Evolutionary conservation across 352 stramenopile species (phyloP).

Genomic region (Lagenidium sp.): DNA sequence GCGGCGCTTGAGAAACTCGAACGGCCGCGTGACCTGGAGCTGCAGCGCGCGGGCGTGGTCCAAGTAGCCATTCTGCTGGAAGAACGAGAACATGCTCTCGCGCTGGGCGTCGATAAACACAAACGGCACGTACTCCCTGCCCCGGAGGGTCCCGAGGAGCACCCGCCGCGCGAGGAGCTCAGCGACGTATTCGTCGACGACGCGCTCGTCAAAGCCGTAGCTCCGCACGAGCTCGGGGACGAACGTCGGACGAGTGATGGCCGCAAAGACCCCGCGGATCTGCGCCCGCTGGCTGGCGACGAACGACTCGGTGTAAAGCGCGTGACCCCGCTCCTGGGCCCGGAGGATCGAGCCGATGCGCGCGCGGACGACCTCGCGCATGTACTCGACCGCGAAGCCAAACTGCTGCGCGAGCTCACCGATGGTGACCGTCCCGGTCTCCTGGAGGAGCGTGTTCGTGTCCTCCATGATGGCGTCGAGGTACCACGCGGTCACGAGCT

Average conservation of each 20-base stretch:
- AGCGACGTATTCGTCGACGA: conserved; percentile 44
- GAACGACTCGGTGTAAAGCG: conserved; percentile 74
- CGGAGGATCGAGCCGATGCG: conserved; percentile 54
- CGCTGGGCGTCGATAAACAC: conserved; percentile 71
- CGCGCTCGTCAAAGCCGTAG: conserved; percentile 53
- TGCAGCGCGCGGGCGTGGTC: conserved; percentile 44
- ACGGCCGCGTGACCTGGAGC: conserved; percentile 53
- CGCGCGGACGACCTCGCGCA: conserved; percentile 57
- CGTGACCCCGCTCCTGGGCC: conserved; percentile 49
- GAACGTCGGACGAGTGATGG: conserved; percentile 55
- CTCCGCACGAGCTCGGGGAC: conserved; percentile 49
- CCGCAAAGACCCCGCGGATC: conserved; percentile 56
- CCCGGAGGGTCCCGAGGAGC: conserved; percentile 52
- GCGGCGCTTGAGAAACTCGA: conserved; percentile 62
- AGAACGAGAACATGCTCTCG: conserved; percentile 78
- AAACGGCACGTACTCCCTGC: conserved; percentile 70
- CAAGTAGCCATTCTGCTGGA: conserved; percentile 77
- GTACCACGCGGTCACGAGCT: conserved; percentile 75
- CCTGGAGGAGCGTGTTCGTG: conserved; percentile 65
- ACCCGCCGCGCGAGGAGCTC: conserved; percentile 46
- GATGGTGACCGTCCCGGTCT: conserved; percentile 52
- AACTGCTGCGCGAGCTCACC: conserved; percentile 76
- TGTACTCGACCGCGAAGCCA: conserved; percentile 76
- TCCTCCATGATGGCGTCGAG: conserved; percentile 82
- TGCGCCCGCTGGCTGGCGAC: conserved; percentile 51